A percentile compares a stretch with the other conserved stretches of the same genome.
phyloP scores from a whole-genome alignment of 2,329 filamentous ascomycete genomes.

The Aspergillus nomiae region DNA sequence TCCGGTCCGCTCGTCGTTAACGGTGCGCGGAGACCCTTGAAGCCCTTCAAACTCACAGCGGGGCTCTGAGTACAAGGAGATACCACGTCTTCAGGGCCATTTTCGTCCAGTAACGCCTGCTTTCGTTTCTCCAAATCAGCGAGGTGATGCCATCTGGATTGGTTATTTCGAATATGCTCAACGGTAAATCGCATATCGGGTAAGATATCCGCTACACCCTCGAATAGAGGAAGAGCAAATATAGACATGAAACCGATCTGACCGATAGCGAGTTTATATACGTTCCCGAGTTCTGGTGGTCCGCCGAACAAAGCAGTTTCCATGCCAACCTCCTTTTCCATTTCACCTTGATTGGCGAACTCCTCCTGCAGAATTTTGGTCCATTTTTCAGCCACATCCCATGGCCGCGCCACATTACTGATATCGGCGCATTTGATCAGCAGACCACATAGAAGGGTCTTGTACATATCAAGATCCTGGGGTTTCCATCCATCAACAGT shows the following conservation, averaged over 20 bases:
- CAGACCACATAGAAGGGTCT: constrained; percentile 80
- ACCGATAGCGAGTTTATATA: constrained; percentile 77
- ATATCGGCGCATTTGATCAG: constrained; percentile 98
- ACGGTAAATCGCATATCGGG: constrained; percentile 83
- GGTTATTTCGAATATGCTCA: constrained; percentile 78
- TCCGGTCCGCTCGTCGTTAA: constrained; percentile 10
- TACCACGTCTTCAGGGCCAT: constrained; percentile 24
- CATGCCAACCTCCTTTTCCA: constrained; percentile 87
- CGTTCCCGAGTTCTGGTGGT: constrained; percentile 78
- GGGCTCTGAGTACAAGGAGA: constrained; percentile 42
- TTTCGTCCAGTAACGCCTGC: constrained; percentile 25
- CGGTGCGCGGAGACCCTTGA: constrained; percentile 13
- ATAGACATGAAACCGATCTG: constrained; percentile 97
- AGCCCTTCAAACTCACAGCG: constrained; percentile 15
- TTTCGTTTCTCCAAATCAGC: constrained; percentile 34
- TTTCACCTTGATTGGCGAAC: constrained; percentile 87
- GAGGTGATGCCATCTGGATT: constrained; percentile 62
- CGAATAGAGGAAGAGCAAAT: constrained; percentile 89
- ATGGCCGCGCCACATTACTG: constrained; percentile 90
- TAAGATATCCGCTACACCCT: constrained; percentile 81
- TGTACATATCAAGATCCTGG: constrained; percentile 74
- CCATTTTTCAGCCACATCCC: constrained; percentile 82
- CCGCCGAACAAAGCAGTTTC: constrained; percentile 80
- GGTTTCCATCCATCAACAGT: constrained; percentile 73
- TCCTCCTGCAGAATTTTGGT: constrained; percentile 93